Base-by-base conservation (phyloP, 768 basidiomycete species). In the Hysterangium stoloniferum region DNA sequence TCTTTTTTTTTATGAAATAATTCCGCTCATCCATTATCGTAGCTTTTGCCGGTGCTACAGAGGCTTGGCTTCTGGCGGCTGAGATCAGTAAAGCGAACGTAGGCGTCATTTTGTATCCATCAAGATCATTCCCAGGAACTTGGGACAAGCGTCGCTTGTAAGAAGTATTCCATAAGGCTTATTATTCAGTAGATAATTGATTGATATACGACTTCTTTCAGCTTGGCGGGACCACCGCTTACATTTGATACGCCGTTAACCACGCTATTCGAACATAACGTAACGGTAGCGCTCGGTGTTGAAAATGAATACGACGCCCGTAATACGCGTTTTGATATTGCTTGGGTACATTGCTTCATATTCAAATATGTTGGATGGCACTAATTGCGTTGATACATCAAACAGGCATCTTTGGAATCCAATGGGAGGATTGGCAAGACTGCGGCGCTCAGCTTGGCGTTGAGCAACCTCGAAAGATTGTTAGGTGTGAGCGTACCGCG, bases 71-170 rank as follows among this genome's bases (percentile, higher is more conserved):
- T 1, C 65, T 91, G 11, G 86, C 85, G 0, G 62, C 73, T 3
- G 73, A 86, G 49, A 76, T 89, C 19, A 76, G 72, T 1, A 58
- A 65, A 19, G 82, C 82, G 1, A 69, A 71, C 7, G 75, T 92
- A 2, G 82, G 82, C 34, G 84, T 91, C n/a, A 75, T 93, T 24
- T 67, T 92, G 22, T 70, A 75, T 0, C 76, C 77, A 4, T 63
- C 79, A 0, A 68, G 86, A 35, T 78, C 84, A 0, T 84, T 73
- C 66, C 86, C 87, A 0, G 56, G 50, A 3, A 65, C 64, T 3
- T 92, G 88, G 88, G 79, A 86, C 47, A 61, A 70, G 36, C 70
- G 76, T 41, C 68, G 86, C 50, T 75, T 83, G 82, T 82, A 57
- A 57, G 80, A 12, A 11, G 24, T 32, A 6, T 3, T 22, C 22